Conservation (phyloP, 2,329 filamentous ascomycete genomes). For the Sporothrix globosa region DNA sequence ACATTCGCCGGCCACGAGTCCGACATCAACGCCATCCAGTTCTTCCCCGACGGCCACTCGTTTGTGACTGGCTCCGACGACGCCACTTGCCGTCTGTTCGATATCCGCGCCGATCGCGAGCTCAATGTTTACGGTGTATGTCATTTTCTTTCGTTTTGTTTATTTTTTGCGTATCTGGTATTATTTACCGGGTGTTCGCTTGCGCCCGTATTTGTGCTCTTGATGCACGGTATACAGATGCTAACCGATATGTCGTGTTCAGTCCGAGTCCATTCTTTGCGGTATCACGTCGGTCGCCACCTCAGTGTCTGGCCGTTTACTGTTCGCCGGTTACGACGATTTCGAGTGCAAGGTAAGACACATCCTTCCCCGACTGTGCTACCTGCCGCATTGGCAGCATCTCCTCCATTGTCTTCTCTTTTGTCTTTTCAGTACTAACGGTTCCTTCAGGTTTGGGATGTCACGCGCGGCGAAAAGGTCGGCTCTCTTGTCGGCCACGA, state of each 20-base stretch:
- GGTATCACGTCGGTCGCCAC: conserved; percentile 98
- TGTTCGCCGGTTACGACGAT: conserved; percentile 98
- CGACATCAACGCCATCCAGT: conserved; percentile 99
- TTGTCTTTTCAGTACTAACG: conserved; percentile 37
- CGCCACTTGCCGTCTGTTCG: conserved; percentile 94
- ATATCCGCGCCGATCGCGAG: conserved; percentile 91
- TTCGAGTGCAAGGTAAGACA: conserved; percentile 95
- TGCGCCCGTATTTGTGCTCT: neutral
- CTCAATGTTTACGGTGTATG: conserved; percentile 70
- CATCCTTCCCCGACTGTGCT: neutral
- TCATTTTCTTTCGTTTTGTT: conserved; percentile 34
- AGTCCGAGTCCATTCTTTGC: conserved; percentile 97
- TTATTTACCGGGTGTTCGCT: neutral
- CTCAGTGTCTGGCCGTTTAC: conserved; percentile 89
- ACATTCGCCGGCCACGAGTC: conserved; percentile 98
- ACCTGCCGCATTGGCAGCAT: neutral
- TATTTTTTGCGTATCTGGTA: no score
- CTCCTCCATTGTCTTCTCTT: no score
- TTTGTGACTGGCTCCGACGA: conserved; percentile 98
- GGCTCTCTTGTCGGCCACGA: conserved; percentile 96
- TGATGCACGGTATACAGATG: neutral
- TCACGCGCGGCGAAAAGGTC: conserved; percentile 94
- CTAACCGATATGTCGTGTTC: conserved; percentile 37
- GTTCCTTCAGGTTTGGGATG: conserved; percentile 82
- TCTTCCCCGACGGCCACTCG: conserved; percentile 98